Conservation (phyloP, 106 monocot species). For the Allium fistulosum region DNA sequence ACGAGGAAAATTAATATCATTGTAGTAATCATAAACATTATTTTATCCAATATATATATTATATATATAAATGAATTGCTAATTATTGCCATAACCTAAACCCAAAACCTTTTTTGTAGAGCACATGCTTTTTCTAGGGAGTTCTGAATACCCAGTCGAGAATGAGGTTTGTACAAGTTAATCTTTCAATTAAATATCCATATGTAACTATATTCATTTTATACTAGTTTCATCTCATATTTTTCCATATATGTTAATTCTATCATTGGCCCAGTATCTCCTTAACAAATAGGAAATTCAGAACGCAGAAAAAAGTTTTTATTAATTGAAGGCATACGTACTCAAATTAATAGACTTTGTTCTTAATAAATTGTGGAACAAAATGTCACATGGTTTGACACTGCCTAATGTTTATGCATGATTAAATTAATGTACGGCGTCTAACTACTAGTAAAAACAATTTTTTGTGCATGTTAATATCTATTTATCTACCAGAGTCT, state of each 20-base stretch:
- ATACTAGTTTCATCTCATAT: background rate
- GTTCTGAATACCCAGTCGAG: conserved; percentile 90
- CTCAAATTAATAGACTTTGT: no score
- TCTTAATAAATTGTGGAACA: no score
- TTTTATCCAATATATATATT: background rate
- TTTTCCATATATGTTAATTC: background rate
- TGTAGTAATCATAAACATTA: background rate
- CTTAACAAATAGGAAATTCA: no score
- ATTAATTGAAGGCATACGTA: no score
- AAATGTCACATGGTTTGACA: no score
- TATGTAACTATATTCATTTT: background rate
- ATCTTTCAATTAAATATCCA: background rate
- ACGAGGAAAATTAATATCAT: no score
- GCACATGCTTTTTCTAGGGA: conserved; percentile 99
- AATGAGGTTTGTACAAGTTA: conserved; percentile 60
- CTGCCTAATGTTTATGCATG: no score
- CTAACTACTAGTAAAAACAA: no score
- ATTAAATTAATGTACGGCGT: no score
- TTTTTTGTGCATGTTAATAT: no score
- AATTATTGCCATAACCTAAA: conserved; percentile 1
- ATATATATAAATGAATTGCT: background rate
- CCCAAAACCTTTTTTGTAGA: conserved; percentile 37
- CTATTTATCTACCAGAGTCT: no score
- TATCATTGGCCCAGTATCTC: background rate
- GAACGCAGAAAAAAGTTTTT: no score